phyloP scores from a whole-genome alignment of 306 rosid genomes.

The Cucumis hystrix region DNA sequence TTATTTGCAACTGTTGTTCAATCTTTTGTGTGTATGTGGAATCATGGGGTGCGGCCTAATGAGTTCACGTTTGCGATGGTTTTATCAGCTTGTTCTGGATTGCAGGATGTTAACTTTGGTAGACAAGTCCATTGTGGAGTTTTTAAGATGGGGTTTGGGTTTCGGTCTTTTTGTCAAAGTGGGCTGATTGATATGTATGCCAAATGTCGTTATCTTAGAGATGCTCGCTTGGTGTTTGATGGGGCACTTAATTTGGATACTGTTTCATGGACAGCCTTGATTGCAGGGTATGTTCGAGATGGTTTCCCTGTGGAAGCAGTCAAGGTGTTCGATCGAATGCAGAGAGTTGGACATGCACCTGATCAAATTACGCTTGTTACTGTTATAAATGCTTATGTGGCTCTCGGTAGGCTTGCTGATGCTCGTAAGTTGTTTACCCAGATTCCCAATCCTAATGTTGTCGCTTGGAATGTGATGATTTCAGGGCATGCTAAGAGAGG shows the following conservation, averaged over 20 bases:
- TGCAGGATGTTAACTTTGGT: conserved; percentile 31
- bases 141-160: conserved; percentile 35
- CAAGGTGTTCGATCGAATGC: conserved; percentile 10
- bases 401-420: conserved; percentile 13
- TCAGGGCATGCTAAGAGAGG: conserved; percentile 57
- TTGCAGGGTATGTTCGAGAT: conserved; percentile 42
- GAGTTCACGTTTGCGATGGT: conserved; percentile 47
- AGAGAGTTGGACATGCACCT: conserved; percentile 16
- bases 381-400: conserved; percentile 29
- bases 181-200: conserved; percentile 61
- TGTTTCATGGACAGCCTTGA: conserved; percentile 22
- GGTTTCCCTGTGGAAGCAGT: conserved; percentile 47
- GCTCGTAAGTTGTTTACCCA: conserved; percentile 26
- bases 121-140: conserved; percentile 34
- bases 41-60: conserved; percentile 25
- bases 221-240: conserved; percentile 34
- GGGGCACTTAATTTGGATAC: conserved; percentile 23
- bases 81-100: conserved; percentile 44
- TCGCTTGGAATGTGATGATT: conserved; percentile 35
- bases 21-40: conserved; percentile 24
- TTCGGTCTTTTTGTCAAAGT: conserved; percentile 29
- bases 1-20: conserved; percentile 12
- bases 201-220: conserved; percentile 31
- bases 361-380: conserved; percentile 54
- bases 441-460: conserved; percentile 40